Base-by-base conservation (phyloP, 78 protist species). In the slime mould (Dictyostelium discoideum) region DNA sequence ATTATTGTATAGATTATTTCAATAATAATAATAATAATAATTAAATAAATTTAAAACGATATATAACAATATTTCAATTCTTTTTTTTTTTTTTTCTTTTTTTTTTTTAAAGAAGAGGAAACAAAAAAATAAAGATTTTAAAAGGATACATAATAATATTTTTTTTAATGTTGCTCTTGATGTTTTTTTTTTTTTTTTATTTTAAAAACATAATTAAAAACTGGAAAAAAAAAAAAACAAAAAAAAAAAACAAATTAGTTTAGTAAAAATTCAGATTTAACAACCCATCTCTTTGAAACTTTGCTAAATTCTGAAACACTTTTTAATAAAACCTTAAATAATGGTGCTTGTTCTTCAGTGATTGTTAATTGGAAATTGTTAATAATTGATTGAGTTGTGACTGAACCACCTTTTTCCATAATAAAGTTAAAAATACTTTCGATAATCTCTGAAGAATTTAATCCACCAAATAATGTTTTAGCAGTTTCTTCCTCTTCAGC, bases 291-390 rank as follows among this genome's bases (percentile, higher is more conserved):
- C 42, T 90, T 90, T 0, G 80, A 20, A 11, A 63, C 22, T 72
- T 90, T 90, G 16, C 67, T 72, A 82, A 90, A 90, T 3, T 74
- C 69, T 0, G 95, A 77, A 32, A 90, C 88, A 82, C 95, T 80
- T 39, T 73, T 90, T n/a, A 90, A 50, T 40, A 90, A 39, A 73
- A 81, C 85, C 24, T 86, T 63, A 57, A 90, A 90, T 8, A 90
- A 65, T 32, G 95, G 95, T 3, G 95, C 88, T 82, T 90, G 87
- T 13, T 90, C 95, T 29, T 85, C 87, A 7, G 83, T 60, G 6
- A 90, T 72, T 1, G 77, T 39, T 18, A 90, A 16, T 54, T 18
- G 26, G 24, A 90, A 90, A 32, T 90, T 82, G 13, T 90, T 83
- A 13, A 90, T 82, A n/a, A 90, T 90, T 0, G 77, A n/a, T 73